Conservation (phyloP, 179 eudicot genomes). For the Spinacia oleracea region DNA sequence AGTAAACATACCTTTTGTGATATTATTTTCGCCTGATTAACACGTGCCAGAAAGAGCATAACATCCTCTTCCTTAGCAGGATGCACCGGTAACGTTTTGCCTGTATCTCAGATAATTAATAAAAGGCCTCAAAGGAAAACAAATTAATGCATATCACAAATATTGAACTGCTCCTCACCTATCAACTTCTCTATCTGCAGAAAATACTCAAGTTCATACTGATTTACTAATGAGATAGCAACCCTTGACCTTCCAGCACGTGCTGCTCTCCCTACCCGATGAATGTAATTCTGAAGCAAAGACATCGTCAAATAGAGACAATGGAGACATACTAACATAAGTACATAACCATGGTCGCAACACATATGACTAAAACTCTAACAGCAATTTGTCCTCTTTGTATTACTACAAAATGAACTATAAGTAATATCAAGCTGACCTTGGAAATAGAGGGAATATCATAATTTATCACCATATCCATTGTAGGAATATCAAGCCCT, state of each 20-base stretch:
- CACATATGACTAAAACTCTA: not conserved
- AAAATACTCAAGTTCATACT: slow-evolving; percentile 78
- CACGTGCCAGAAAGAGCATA: slow-evolving; percentile 64
- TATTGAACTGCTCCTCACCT: slow-evolving; percentile 39
- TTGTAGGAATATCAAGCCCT: slow-evolving; percentile 88
- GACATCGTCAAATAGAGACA: not conserved
- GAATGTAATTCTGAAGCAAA: slow-evolving; percentile 73
- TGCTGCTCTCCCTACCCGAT: slow-evolving; percentile 98
- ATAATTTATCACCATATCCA: slow-evolving; percentile 90
- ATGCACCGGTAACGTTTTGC: slow-evolving; percentile 59
- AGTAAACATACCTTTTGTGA: slow-evolving; percentile 60
- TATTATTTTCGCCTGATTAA: slow-evolving; percentile 76
- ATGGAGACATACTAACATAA: no score
- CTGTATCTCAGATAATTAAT: slow-evolving; percentile 36
- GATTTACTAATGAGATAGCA: slow-evolving; percentile 78
- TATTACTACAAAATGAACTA: not conserved
- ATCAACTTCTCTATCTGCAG: slow-evolving; percentile 77
- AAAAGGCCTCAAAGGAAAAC: not conserved
- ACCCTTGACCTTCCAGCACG: slow-evolving; percentile 95
- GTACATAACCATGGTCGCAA: not conserved
- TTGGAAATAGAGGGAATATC: slow-evolving; percentile 71
- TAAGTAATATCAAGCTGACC: slow-evolving; percentile 20
- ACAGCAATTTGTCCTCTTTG: not conserved
- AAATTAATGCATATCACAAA: not conserved
- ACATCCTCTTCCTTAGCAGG: slow-evolving; percentile 75